Evolutionary conservation across 2,329 filamentous ascomycete species (phyloP).

Genomic region (Ophiostoma ulmi): DNA sequence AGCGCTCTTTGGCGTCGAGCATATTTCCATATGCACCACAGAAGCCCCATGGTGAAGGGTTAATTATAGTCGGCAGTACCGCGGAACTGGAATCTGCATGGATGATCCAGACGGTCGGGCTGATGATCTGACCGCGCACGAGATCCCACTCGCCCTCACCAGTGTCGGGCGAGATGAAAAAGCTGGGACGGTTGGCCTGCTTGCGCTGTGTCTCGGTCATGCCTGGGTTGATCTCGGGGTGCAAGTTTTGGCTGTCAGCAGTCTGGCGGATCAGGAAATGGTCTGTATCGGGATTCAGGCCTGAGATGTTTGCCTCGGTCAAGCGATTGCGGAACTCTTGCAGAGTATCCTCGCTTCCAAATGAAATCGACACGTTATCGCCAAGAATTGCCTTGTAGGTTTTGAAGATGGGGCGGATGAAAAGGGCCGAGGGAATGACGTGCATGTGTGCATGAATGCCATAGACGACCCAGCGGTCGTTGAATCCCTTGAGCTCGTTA

Average conservation of each 20-base stretch:
- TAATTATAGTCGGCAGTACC: not conserved
- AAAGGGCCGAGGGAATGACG: constrained; percentile 1
- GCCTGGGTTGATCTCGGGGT: not conserved
- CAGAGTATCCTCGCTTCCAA: not conserved
- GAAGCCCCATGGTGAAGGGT: not conserved
- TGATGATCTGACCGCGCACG: constrained; percentile 11
- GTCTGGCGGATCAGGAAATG: constrained; percentile 12
- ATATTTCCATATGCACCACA: not conserved
- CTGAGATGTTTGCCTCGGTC: not conserved
- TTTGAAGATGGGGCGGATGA: constrained; percentile 9
- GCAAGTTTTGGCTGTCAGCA: not conserved
- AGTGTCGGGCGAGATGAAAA: constrained; percentile 16
- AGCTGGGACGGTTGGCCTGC: constrained; percentile 13
- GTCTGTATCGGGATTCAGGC: not conserved
- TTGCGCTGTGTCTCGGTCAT: not conserved
- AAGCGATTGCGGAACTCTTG: not conserved
- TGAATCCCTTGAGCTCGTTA: not conserved
- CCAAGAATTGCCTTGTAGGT: not conserved
- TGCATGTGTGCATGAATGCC: not conserved
- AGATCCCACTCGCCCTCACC: constrained; percentile 17
- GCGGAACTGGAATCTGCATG: not conserved
- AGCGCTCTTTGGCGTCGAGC: not conserved
- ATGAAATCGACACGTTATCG: not conserved
- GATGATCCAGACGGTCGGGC: constrained; percentile 6
- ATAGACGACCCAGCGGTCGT: not conserved